Percentiles rank a stretch among this genome's conserved stretches.
Conservation (phyloP, 2,329 filamentous ascomycete species). For the Scleromitrula shiraiana region DNA sequence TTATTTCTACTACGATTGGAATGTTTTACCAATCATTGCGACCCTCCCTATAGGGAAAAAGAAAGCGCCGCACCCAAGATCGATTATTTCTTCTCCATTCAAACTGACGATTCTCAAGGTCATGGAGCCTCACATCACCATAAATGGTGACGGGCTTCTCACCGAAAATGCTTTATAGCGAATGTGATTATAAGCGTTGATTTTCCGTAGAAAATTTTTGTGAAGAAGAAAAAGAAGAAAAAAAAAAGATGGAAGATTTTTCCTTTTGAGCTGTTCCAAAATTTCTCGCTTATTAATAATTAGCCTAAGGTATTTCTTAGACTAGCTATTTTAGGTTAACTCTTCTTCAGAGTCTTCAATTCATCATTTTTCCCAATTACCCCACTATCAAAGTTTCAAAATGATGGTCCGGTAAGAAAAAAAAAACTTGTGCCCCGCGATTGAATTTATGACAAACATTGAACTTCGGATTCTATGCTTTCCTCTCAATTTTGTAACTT, state of each 20-base stretch:
- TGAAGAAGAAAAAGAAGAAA: constrained; percentile 8
- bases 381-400: background rate
- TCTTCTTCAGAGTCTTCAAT: background rate
- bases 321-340: background rate
- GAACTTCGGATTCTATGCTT: too few relatives aligned
- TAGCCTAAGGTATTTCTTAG: too few relatives aligned
- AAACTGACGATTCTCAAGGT: constrained; percentile 15
- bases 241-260: too few relatives aligned
- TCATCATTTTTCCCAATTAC: background rate
- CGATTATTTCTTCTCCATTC: constrained; percentile 14
- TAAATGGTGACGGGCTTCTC: constrained; percentile 13
- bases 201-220: constrained; percentile 11
- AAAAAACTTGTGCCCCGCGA: constrained; percentile 9
- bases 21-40: constrained; percentile 16
- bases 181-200: constrained; percentile 14
- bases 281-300: constrained; percentile 7
- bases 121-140: constrained; percentile 14
- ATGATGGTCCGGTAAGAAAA: background rate
- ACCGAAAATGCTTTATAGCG: constrained; percentile 15
- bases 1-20: constrained; percentile 7
- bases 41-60: constrained; percentile 12
- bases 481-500: too few relatives aligned
- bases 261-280: too few relatives aligned
- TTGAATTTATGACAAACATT: constrained; percentile 7
- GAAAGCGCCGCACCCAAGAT: constrained; percentile 15